Base-by-base conservation (phyloP, 768 basidiomycete genomes). In the Suillus clintonianus region DNA sequence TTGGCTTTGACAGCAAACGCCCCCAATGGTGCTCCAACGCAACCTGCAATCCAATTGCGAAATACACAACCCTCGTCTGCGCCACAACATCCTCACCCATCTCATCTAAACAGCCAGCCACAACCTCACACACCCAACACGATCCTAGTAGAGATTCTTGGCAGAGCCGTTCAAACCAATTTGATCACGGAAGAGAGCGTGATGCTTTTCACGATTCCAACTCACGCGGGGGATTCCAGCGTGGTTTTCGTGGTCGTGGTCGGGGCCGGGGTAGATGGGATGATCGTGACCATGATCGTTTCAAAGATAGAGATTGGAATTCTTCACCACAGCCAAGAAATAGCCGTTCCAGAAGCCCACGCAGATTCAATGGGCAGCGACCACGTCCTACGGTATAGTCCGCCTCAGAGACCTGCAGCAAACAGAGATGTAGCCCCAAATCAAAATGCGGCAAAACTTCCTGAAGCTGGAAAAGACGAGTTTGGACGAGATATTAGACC, bases 401-500 rank as follows among this genome's bases (percentile, higher is more conserved):
- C 89, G 65, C 84, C 87, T 64, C 77, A 78, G 62, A 81, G 83
- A 68, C 79, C 81, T 54, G 72, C 79, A 50, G 70, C 76, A 61
- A 70, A 78, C 47, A 63, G 62, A 64, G 67, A 74, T 61, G 69
- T 67, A 50, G 61, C 70, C 57, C 70, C 69, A 59, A 72, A 67
- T 66, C 70, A 69, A 58, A 72, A 67, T 66, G 65, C 74, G 68
- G 54, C 72, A 45, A 68, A 66, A 71, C 67, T 66, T 59, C 77
- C 71, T 56, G 72, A 72, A 60, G 68, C 73, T n/a, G 87, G 79
- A 62, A 92, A 87, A 76, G 92, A 94, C 83, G 92, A 94, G 76
- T 94, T 94, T 76, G 92, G 92, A 68, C 88, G 92, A 69, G 91
- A 94, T 73, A 82, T 92, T 71, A 83, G 92, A 69, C 78, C 84